Evolutionary conservation across 2,329 filamentous ascomycete genomes (phyloP).

Genomic region (Periconia macrospinosa): DNA sequence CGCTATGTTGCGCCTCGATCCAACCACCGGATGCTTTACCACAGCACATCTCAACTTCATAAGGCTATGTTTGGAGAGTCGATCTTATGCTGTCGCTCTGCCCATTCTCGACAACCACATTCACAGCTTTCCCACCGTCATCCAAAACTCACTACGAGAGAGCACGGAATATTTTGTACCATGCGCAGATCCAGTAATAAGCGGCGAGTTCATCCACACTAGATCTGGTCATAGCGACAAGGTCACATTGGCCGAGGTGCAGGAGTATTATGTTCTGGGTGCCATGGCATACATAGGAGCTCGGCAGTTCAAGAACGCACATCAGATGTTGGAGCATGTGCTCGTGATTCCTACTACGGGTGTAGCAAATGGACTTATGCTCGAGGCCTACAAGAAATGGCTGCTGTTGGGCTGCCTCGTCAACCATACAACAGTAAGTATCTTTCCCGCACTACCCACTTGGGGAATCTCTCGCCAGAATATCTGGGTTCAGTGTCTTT

Average conservation of each 20-base stretch:
- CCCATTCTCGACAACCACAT: slow-evolving; percentile 67
- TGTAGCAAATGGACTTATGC: slow-evolving; percentile 74
- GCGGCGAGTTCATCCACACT: slow-evolving; percentile 62
- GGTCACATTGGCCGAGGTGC: slow-evolving; percentile 56
- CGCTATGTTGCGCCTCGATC: slow-evolving; percentile 68
- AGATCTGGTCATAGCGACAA: slow-evolving; percentile 60
- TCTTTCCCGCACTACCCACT: not conserved
- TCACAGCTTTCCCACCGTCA: slow-evolving; percentile 62
- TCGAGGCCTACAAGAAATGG: slow-evolving; percentile 92
- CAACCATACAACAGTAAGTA: slow-evolving; percentile 62
- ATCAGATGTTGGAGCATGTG: slow-evolving; percentile 51
- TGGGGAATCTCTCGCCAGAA: not conserved
- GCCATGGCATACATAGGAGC: slow-evolving; percentile 52
- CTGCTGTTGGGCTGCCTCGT: slow-evolving; percentile 73
- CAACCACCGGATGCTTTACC: slow-evolving; percentile 67
- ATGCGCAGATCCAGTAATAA: slow-evolving; percentile 46
- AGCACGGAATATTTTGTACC: slow-evolving; percentile 42
- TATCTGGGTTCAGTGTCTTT: not conserved
- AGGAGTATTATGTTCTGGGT: slow-evolving; percentile 57
- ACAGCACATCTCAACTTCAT: slow-evolving; percentile 62
- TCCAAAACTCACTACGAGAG: slow-evolving; percentile 30
- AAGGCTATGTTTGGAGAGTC: slow-evolving; percentile 58
- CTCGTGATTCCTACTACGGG: slow-evolving; percentile 67
- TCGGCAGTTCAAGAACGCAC: slow-evolving; percentile 47
- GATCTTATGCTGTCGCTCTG: slow-evolving; percentile 58